Base-by-base conservation (phyloP, 441 rosid species). In the Pelargonium australe region DNA sequence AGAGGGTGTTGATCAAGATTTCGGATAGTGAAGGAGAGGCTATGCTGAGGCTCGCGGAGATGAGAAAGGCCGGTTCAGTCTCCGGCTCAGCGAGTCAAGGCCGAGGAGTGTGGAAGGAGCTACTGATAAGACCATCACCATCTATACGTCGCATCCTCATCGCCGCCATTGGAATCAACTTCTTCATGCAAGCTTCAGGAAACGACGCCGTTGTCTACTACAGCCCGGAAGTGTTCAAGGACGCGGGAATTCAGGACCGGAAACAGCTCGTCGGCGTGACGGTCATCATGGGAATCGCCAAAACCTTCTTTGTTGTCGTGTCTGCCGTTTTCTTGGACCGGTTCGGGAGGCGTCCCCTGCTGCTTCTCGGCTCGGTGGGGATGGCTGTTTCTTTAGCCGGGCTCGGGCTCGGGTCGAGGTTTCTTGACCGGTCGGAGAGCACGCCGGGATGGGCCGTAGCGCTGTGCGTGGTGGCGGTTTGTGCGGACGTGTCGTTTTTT, bases 121-220 rank as follows among this genome's bases (percentile, higher is more conserved):
- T 80, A 20, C 41, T 87, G 0, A 53, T 77, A 17, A 49, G 63
- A 7, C 87, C 87, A 17, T 66, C 90, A 31, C 78, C 73, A 17
- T 77, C 87, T 0, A 43, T 88, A 55, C 81, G 83, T 25, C 70
- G 83, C 14, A 83, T 82, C 13, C 77, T 88, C 7, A 61, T 82
- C 1, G 80, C 85, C 0, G 82, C 89, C 5, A 72, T 86, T 11
- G 89, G 93, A 19, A 37, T 84, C 20, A 84, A 85, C 74, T 85
- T 87, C 81, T 87, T 85, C 68, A 81, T 82, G 89, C 92, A 88
- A 70, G 89, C 86, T 7, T 84, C 90, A 8, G 92, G 92, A 4
- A 85, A 84, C 34, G 92, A 87, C 61, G 89, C 89, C 0, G 85
- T 85, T 9, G 79, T 87, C 12, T 82, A 84, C 14, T 86, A 86